A percentile compares a stretch with the other conserved stretches of the same genome.
Conservation (phyloP, 441 rosid species). For the Croton laevigatus region DNA sequence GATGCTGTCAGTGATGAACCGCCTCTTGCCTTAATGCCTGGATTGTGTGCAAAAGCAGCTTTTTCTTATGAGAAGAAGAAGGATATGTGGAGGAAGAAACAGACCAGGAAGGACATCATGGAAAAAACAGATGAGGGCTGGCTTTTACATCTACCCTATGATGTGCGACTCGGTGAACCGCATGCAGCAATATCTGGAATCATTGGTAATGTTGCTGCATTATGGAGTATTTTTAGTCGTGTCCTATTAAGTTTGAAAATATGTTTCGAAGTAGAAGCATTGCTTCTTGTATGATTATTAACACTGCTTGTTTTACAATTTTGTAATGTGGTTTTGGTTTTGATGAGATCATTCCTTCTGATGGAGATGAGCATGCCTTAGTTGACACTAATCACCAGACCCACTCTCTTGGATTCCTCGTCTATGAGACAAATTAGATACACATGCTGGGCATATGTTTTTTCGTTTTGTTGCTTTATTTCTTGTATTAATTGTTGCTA, state of each 20-base stretch:
- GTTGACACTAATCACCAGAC: neutral
- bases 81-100: conserved; percentile 66
- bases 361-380: neutral
- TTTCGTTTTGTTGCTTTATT: neutral
- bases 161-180: conserved; percentile 60
- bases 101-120: conserved; percentile 30
- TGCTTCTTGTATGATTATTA: neutral
- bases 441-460: neutral
- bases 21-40: conserved; percentile 65
- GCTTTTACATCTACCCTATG: conserved; percentile 45
- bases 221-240: conserved; percentile 1
- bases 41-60: conserved; percentile 74
- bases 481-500: neutral
- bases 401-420: neutral
- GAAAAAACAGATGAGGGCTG: conserved; percentile 39
- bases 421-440: neutral
- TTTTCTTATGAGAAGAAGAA: conserved; percentile 64
- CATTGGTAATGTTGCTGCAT: conserved; percentile 44
- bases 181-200: conserved; percentile 70
- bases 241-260: too few species aligned
- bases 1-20: conserved; percentile 35
- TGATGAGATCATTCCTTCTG: neutral
- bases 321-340: neutral
- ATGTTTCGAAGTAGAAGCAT: too few species aligned
- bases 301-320: too few species aligned